These are phyloP conservation scores for Limnanthes douglasii DNA, from an alignment of 345 rosid species.

Conservation along the genomic window DNA sequence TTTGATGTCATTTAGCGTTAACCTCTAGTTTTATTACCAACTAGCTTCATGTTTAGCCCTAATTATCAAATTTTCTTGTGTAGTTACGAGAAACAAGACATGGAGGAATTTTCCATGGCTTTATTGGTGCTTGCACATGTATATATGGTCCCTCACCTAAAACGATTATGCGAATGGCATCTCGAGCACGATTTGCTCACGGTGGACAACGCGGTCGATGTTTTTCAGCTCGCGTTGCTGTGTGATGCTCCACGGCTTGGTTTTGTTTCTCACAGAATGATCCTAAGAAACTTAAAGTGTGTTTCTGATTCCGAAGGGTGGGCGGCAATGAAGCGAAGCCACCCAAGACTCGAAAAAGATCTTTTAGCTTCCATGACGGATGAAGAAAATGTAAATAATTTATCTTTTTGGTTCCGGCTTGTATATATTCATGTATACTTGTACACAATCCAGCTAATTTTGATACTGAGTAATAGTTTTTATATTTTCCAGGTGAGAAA, in stretches of 20 bases:
- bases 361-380: slow-evolving; percentile 34
- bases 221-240: slow-evolving; percentile 70
- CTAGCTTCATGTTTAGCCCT: slow-evolving; percentile 6
- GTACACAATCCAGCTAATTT: slow-evolving; percentile 1
- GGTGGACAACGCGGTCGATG: slow-evolving; percentile 51
- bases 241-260: slow-evolving; percentile 73
- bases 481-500: slow-evolving; percentile 24
- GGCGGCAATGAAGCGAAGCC: slow-evolving; percentile 63
- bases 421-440: neutral
- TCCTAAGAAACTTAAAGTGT: slow-evolving; percentile 27
- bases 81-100: slow-evolving; percentile 57
- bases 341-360: slow-evolving; percentile 56
- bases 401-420: neutral
- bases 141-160: slow-evolving; percentile 47
- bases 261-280: slow-evolving; percentile 53
- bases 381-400: slow-evolving; percentile 43
- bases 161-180: slow-evolving; percentile 34
- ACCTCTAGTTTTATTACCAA: no score
- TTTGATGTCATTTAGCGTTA: no score
- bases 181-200: slow-evolving; percentile 42
- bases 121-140: slow-evolving; percentile 69
- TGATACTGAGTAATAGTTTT: neutral
- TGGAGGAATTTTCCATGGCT: slow-evolving; percentile 49
- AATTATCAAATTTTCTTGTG: slow-evolving; percentile 8
- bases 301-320: slow-evolving; percentile 53